A percentile compares a stretch with the other conserved stretches of the same genome.
phyloP scores from a whole-genome alignment of 2,329 filamentous ascomycete genomes.

The Alternaria sp. region DNA sequence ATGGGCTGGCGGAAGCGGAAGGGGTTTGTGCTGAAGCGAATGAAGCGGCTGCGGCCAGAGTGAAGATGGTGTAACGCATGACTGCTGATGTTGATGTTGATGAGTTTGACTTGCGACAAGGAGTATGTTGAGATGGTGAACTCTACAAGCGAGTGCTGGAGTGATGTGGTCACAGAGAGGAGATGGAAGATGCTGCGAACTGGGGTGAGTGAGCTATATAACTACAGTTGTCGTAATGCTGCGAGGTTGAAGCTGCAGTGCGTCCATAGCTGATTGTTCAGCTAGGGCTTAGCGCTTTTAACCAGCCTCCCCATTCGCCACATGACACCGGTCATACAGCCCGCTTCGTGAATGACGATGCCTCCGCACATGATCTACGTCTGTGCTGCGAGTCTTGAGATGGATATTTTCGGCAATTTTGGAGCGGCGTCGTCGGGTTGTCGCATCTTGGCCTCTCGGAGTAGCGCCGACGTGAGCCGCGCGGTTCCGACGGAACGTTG shows the following conservation, averaged over 20 bases:
- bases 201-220: neutral
- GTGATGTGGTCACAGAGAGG: neutral
- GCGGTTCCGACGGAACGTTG: neutral
- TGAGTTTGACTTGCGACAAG: neutral
- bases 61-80: constrained; percentile 31
- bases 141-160: neutral
- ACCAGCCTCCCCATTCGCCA: constrained; percentile 5
- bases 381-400: neutral
- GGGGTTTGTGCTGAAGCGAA: constrained; percentile 21
- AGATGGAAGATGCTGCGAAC: too few relatives aligned
- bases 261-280: neutral
- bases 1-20: constrained; percentile 9
- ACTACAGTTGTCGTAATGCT: neutral
- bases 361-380: neutral
- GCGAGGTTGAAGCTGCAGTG: neutral
- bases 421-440: neutral
- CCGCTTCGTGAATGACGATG: neutral
- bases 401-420: neutral
- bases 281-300: constrained; percentile 5
- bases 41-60: constrained; percentile 23
- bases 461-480: constrained; percentile 3
- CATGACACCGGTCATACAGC: neutral
- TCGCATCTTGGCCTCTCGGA: neutral
- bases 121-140: neutral
- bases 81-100: constrained; percentile 3